These are phyloP conservation scores for Prunus davidiana DNA, from an alignment of 306 rosid genomes.

Conservation along the genomic window DNA sequence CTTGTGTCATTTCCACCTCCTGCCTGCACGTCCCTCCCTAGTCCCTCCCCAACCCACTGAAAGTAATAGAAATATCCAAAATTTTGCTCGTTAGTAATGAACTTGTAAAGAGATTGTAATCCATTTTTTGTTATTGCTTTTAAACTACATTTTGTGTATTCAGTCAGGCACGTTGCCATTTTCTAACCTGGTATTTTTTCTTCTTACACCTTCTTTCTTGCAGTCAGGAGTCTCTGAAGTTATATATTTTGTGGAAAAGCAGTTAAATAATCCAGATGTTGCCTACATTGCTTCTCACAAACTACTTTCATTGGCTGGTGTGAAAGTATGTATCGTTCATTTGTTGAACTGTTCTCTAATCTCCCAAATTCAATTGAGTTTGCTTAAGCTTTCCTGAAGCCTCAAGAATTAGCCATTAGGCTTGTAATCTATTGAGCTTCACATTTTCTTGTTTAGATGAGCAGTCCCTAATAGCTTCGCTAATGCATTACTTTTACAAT, in stretches of 20 bases:
- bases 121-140: background rate
- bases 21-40: background rate
- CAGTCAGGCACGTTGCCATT: background rate
- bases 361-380: background rate
- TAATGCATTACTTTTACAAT: background rate
- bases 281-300: conserved; percentile 73
- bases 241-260: conserved; percentile 77
- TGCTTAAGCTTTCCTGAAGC: background rate
- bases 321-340: conserved; percentile 52
- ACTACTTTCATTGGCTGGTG: conserved; percentile 83
- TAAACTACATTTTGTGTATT: conserved; percentile 8
- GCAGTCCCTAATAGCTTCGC: background rate
- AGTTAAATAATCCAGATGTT: conserved; percentile 55
- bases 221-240: conserved; percentile 93
- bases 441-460: background rate
- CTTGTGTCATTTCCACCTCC: background rate
- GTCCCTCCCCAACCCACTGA: background rate
- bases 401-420: background rate
- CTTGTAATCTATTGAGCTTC: background rate
- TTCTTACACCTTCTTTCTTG: conserved; percentile 19
- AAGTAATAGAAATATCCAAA: background rate
- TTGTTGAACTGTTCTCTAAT: background rate
- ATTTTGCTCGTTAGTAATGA: background rate
- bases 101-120: background rate
- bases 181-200: background rate